Evolutionary conservation across 495 filamentous ascomycete species (phyloP), one percentile per base, ranked within the genome.

Genomic region (Penicillium paxilli): DNA sequence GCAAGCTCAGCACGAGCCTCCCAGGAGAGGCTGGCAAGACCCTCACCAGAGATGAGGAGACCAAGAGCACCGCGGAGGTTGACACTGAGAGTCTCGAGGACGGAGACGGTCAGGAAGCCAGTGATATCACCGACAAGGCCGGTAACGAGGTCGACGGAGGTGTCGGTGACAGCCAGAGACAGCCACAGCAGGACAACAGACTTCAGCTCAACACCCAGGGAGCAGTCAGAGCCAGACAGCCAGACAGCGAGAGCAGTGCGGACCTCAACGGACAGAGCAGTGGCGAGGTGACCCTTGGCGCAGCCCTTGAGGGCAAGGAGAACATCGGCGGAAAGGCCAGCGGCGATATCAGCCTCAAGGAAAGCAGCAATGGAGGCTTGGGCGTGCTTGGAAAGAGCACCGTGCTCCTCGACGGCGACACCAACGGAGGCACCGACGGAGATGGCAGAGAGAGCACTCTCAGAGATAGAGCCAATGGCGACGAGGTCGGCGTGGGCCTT

Each of bases 181-280:
- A 78, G 61, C 75, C 75, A 78, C 62, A 74, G 62, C 20, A 73
- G 44, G 38, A 78, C 58, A 25, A 72, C 62, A 30, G 70, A 62
- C 75, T 78, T 76, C 24, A 76, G 64, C 46, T 77, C 67, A 47
- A 61, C 71, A 40, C 69, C 70, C 19, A 78, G 68, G 22, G 58
- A 40, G 72, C 71, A 74, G 57, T 47, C 52, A 33, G 66, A 62
- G 44, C 68, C 62, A 37, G 68, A 58, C n/a, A 78, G 60, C 75
- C 75, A 78, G 25, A 58, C 49, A 40, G 72, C 66, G 21, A 78
- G 63, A 30, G 66, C 49, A 54, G 65, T 62, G 44, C 73, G 73
- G 25, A 60, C 53, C 1, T 71, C 68, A 45, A 60, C 45, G 26
- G 55, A 59, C 21, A 78, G 53, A 12, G 58, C 33, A 24, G 64